phyloP scores from a whole-genome alignment of 2,329 filamentous ascomycete genomes.

The Diplodia seriata region DNA sequence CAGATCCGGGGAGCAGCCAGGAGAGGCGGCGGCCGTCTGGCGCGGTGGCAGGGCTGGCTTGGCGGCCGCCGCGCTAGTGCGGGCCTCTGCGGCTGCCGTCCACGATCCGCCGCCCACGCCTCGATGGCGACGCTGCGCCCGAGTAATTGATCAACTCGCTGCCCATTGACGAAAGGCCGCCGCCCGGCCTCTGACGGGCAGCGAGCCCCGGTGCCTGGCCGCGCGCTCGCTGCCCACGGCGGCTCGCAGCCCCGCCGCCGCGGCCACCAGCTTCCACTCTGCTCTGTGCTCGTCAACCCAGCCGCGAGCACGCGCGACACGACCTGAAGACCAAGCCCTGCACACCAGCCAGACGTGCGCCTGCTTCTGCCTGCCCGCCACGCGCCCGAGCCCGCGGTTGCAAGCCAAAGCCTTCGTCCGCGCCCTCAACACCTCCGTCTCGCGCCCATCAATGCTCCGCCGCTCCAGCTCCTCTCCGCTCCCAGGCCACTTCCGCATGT shows the following conservation, averaged over 20 bases:
- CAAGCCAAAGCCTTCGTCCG: neutral
- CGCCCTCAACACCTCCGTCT: slow-evolving; percentile 6
- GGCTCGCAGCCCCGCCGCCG: neutral
- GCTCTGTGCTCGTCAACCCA: neutral
- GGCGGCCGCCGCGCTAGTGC: slow-evolving; percentile 13
- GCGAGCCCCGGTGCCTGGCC: slow-evolving; percentile 16
- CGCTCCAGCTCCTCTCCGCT: neutral
- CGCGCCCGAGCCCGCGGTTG: neutral
- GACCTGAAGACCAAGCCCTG: neutral
- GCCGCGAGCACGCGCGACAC: neutral
- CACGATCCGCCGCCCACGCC: slow-evolving; percentile 9
- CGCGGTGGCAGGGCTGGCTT: slow-evolving; percentile 4
- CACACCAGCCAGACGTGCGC: neutral
- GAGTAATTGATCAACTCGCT: slow-evolving; percentile 23
- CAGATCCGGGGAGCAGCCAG: slow-evolving; percentile 1
- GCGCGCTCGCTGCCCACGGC: neutral
- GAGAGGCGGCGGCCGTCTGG: neutral
- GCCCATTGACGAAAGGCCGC: slow-evolving; percentile 8
- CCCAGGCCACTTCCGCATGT: slow-evolving; percentile 26
- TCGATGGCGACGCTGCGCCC: slow-evolving; percentile 16
- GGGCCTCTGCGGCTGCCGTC: slow-evolving; percentile 10
- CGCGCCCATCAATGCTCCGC: slow-evolving; percentile 31
- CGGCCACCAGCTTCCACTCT: neutral
- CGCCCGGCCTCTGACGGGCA: slow-evolving; percentile 15
- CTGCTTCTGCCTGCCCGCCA: neutral